These are phyloP conservation scores for Pyronema omphalodes DNA, from an alignment of 495 filamentous ascomycete species.

Conservation along the genomic window DNA sequence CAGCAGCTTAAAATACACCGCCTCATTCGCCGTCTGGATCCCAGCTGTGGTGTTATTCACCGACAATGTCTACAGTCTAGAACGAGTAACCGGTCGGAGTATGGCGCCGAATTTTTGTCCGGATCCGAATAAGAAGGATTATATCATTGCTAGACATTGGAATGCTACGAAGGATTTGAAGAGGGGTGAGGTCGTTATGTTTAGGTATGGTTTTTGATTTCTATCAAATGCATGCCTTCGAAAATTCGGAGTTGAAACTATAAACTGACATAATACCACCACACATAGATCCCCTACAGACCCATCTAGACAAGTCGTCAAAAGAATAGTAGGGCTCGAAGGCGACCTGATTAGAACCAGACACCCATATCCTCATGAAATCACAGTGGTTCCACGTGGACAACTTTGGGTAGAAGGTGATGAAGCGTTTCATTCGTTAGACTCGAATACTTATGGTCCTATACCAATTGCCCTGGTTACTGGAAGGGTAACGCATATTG, in stretches of 20 bases:
- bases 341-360: conserved; percentile 37
- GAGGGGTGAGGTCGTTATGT: conserved; percentile 38
- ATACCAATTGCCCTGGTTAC: conserved; percentile 34
- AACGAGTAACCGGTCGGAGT: conserved; percentile 35
- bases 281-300: conserved; percentile 33
- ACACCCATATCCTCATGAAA: conserved; percentile 27
- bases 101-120: conserved; percentile 42
- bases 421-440: conserved; percentile 32
- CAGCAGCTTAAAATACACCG: not conserved
- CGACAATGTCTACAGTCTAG: conserved; percentile 33
- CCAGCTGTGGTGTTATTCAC: conserved; percentile 34
- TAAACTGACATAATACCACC: not conserved
- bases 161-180: conserved; percentile 27
- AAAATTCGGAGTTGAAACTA: not conserved
- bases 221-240: too few species aligned
- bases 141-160: conserved; percentile 28
- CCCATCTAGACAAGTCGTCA: conserved; percentile 33
- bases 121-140: conserved; percentile 29
- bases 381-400: conserved; percentile 33
- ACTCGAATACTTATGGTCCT: conserved; percentile 44
- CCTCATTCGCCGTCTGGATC: conserved; percentile 28
- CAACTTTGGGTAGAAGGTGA: conserved; percentile 48
- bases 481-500: conserved; percentile 32
- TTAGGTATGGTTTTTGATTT: conserved; percentile 29
- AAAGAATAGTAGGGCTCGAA: conserved; percentile 39